Percentiles rank a stretch among this genome's conserved stretches.
phyloP scores from a whole-genome alignment of 768 basidiomycete species.

The Auricularia heimuer region DNA sequence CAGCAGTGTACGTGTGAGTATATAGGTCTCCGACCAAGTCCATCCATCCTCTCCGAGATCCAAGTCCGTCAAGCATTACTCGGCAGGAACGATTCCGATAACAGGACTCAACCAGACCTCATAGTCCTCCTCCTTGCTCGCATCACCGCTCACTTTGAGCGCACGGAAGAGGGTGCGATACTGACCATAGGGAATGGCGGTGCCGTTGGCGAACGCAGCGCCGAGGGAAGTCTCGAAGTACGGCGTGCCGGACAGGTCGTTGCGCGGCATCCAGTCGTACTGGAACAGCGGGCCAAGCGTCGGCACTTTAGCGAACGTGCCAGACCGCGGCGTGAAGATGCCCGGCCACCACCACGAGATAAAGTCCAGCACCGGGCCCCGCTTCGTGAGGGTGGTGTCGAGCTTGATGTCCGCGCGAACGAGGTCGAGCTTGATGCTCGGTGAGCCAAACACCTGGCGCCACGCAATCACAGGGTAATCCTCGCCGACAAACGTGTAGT shows the following conservation, averaged over 20 bases:
- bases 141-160: constrained; percentile 35
- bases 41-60: neutral
- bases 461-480: constrained; percentile 15
- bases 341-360: neutral
- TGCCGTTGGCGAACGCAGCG: constrained; percentile 27
- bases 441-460: constrained; percentile 34
- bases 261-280: constrained; percentile 37
- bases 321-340: constrained; percentile 9
- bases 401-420: constrained; percentile 34
- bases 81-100: constrained; percentile 12
- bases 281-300: constrained; percentile 42
- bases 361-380: constrained; percentile 3
- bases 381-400: constrained; percentile 28
- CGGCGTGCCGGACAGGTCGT: constrained; percentile 10
- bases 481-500: constrained; percentile 36
- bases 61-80: neutral
- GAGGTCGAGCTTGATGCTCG: constrained; percentile 37
- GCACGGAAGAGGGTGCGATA: constrained; percentile 36
- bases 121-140: constrained; percentile 30
- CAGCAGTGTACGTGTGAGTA: too few species aligned
- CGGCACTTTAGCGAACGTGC: constrained; percentile 27
- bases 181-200: constrained; percentile 30
- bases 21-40: too few species aligned
- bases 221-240: neutral
- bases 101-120: constrained; percentile 32